These are phyloP conservation scores for Haplosporangium gracile DNA, from an alignment of 192 early-diverging fungal genomes.

Conservation along the genomic window DNA sequence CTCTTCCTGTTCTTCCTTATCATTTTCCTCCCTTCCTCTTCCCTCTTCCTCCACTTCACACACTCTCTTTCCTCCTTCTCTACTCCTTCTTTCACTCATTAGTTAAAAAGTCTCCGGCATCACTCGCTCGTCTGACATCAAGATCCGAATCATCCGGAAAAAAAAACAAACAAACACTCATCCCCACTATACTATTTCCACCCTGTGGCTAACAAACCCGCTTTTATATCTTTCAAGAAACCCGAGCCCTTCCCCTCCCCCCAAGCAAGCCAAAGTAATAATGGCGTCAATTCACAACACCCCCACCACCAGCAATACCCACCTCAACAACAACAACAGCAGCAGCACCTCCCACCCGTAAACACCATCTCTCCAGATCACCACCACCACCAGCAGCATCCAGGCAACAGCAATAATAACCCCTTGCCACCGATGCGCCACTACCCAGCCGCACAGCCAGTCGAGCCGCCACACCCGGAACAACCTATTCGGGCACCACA, in stretches of 20 bases:
- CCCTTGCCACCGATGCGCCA: neutral
- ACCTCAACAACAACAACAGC: neutral
- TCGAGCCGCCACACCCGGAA: neutral
- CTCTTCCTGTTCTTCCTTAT: neutral
- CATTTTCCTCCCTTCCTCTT: neutral
- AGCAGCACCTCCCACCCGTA: neutral
- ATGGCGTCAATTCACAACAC: neutral
- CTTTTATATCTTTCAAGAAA: too few relatives aligned
- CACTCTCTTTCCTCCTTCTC: neutral
- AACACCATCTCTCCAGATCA: neutral
- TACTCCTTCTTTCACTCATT: neutral
- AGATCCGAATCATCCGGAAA: conserved; percentile 1
- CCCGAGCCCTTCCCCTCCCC: too few relatives aligned
- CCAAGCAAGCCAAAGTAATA: neutral
- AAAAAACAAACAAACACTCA: neutral
- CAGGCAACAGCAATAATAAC: neutral
- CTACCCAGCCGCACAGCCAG: neutral
- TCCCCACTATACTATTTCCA: neutral
- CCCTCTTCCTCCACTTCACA: neutral
- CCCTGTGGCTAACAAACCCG: too few relatives aligned
- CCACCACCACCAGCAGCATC: neutral
- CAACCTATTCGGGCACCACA: neutral
- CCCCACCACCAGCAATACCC: neutral
- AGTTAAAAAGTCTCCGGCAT: neutral
- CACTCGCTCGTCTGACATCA: neutral